Percentiles rank a stretch among this genome's conserved stretches.
These are phyloP conservation scores for Viola pubescens DNA, from an alignment of 441 rosid genomes.

Conservation along the genomic window DNA sequence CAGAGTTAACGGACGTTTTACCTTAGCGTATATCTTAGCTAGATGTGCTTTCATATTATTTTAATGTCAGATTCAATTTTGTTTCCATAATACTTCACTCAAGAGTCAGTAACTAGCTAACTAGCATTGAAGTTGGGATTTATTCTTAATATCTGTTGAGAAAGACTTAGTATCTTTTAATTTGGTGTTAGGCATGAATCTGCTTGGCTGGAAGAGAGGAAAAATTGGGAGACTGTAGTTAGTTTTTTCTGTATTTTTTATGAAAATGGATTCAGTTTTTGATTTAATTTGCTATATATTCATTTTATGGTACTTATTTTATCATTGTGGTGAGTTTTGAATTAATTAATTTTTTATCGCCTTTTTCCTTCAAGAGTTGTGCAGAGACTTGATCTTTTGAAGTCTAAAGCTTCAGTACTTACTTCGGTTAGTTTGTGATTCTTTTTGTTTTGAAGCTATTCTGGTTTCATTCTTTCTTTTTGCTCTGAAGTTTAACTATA, in stretches of 20 bases:
- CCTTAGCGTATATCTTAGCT: no score
- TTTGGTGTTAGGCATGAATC: no score
- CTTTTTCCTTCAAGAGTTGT: conserved; percentile 64
- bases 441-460: conserved; percentile 12
- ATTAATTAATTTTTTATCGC: conserved; percentile 16
- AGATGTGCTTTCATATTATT: no score
- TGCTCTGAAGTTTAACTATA: conserved; percentile 12
- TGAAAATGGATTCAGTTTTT: background rate
- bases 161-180: no score
- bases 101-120: no score
- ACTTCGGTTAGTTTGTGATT: conserved; percentile 69
- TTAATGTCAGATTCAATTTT: no score
- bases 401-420: conserved; percentile 97
- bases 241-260: background rate
- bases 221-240: no score
- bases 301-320: background rate
- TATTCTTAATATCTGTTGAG: no score
- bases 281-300: background rate
- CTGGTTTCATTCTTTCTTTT: background rate
- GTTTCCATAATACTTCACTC: no score
- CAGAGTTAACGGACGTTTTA: no score
- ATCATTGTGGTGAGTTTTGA: background rate
- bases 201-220: no score
- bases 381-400: conserved; percentile 93
- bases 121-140: no score